Conservation (phyloP, 192 early-diverging fungal species). For the Cetraspora pellucida region DNA sequence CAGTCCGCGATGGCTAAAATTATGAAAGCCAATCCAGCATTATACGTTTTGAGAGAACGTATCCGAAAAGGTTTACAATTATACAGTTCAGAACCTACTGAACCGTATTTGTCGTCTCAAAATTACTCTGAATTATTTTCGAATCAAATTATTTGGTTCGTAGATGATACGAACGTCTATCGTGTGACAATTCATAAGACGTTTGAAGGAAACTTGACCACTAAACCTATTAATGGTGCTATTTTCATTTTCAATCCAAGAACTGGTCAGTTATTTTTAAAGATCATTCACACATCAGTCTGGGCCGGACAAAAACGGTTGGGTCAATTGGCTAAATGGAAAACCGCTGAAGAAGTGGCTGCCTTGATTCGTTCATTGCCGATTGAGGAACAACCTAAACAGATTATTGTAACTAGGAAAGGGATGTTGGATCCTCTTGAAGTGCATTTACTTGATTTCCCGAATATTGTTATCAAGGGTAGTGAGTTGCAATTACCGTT, state of each 20-base stretch:
- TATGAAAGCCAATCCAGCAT: slow-evolving; percentile 98
- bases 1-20: slow-evolving; percentile 99
- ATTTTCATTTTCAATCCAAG: slow-evolving; percentile 99
- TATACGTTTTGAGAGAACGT: slow-evolving; percentile 97
- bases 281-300: slow-evolving; percentile 99
- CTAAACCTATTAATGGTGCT: slow-evolving; percentile 99
- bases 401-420: slow-evolving; percentile 98
- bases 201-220: slow-evolving; percentile 98
- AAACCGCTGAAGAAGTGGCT: slow-evolving; percentile 99
- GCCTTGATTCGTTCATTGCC: slow-evolving; percentile 98
- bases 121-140: slow-evolving; percentile 97
- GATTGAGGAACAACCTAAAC: slow-evolving; percentile 99
- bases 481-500: slow-evolving; percentile 97
- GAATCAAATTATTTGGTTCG: slow-evolving; percentile 99
- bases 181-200: slow-evolving; percentile 99
- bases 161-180: slow-evolving; percentile 99
- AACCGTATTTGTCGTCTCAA: slow-evolving; percentile 94
- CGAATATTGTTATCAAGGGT: slow-evolving; percentile 98
- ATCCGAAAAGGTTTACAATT: slow-evolving; percentile 98
- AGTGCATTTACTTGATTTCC: slow-evolving; percentile 95
- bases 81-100: slow-evolving; percentile 97
- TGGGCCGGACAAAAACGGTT: slow-evolving; percentile 99
- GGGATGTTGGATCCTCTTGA: slow-evolving; percentile 99
- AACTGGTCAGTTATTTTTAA: slow-evolving; percentile 97
- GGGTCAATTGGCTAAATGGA: slow-evolving; percentile 99